Evolutionary conservation across 108 stramenopile species (phyloP).

Genomic region (Hondaea fermentalgiana): DNA sequence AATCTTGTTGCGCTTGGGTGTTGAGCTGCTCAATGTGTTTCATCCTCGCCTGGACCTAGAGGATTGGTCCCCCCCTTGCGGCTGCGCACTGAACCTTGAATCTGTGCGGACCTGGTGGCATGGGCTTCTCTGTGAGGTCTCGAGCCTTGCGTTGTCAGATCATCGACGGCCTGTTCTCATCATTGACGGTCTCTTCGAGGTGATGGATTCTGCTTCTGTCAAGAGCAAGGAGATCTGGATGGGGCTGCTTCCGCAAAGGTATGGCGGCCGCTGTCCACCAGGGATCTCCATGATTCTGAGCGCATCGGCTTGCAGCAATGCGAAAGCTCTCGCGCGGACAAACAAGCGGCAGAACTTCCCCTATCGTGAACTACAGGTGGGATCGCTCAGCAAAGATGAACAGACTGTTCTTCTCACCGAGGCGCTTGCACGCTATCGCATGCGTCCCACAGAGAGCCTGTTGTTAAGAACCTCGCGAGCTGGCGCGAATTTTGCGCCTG

Average conservation of each 20-base stretch:
- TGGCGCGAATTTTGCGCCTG: background rate
- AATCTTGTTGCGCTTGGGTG: background rate
- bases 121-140: background rate
- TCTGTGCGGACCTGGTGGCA: background rate
- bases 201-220: background rate
- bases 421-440: background rate
- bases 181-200: background rate
- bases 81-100: background rate
- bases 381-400: background rate
- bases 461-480: background rate
- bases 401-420: background rate
- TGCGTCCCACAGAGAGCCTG: background rate
- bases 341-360: background rate
- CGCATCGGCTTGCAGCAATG: background rate
- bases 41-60: background rate
- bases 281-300: background rate
- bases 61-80: background rate
- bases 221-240: background rate
- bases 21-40: background rate
- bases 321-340: background rate
- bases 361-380: background rate
- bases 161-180: background rate
- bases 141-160: background rate
- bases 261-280: background rate
- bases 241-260: background rate